A percentile compares a stretch with the other conserved stretches of the same genome.
Conservation (phyloP, 768 basidiomycete species). For the Rhizopogon sp. region DNA sequence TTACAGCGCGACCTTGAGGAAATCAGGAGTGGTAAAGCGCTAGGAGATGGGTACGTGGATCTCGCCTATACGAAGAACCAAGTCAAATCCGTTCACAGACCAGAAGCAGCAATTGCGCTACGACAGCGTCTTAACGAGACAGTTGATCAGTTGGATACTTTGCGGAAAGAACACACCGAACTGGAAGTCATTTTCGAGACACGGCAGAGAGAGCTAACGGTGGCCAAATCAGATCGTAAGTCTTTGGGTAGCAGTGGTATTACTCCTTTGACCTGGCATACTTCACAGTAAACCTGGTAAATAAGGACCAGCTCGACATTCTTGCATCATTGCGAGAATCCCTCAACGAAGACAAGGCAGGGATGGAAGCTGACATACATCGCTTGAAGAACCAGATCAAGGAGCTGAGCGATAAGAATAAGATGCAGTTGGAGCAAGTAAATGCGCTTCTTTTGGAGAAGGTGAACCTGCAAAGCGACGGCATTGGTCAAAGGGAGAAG, state of each 20-base stretch:
- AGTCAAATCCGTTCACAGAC: constrained; percentile 34
- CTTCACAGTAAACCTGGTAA: constrained; percentile 74
- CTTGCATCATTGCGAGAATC: constrained; percentile 81
- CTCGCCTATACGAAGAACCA: not conserved
- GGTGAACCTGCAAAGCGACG: constrained; percentile 82
- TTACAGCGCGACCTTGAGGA: constrained; percentile 82
- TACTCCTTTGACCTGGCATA: constrained; percentile 2
- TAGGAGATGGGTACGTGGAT: constrained; percentile 68
- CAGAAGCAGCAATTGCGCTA: constrained; percentile 84
- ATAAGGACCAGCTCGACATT: constrained; percentile 91
- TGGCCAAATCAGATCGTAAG: constrained; percentile 84
- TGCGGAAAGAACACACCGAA: constrained; percentile 65
- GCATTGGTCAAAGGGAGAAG: constrained; percentile 84
- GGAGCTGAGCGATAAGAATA: constrained; percentile 75
- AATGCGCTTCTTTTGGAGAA: constrained; percentile 86
- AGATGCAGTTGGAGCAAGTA: constrained; percentile 88
- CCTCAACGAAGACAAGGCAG: constrained; percentile 81
- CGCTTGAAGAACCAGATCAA: constrained; percentile 61
- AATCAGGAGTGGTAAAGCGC: constrained; percentile 79
- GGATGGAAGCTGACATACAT: constrained; percentile 63
- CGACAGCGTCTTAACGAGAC: constrained; percentile 86
- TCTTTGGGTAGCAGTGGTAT: constrained; percentile 3
- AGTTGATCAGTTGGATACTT: constrained; percentile 68
- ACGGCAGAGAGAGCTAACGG: constrained; percentile 61
- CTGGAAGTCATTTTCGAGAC: constrained; percentile 67